Conservation (phyloP, 768 basidiomycete species). For the Trametes elegans region DNA sequence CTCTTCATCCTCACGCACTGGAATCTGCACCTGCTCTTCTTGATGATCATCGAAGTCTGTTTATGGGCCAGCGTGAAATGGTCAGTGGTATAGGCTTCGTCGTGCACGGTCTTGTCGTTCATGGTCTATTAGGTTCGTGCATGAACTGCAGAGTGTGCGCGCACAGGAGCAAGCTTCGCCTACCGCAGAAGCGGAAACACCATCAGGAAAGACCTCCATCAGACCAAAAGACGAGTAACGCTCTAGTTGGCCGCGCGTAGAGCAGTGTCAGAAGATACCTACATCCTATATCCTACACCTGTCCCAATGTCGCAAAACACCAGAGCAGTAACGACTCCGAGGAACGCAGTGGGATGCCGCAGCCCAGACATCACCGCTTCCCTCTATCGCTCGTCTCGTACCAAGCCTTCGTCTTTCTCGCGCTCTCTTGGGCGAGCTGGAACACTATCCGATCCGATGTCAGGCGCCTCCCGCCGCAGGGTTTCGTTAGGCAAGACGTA, state of each 20-base stretch:
- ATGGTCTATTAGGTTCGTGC: constrained; percentile 32
- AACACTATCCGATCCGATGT: constrained; percentile 58
- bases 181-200: background rate
- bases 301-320: background rate
- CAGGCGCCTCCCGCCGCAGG: background rate
- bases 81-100: constrained; percentile 36
- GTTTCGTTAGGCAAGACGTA: constrained; percentile 40
- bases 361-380: constrained; percentile 37
- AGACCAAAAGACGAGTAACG: constrained; percentile 12
- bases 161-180: background rate
- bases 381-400: constrained; percentile 69
- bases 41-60: constrained; percentile 63
- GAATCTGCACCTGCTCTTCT: constrained; percentile 63
- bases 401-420: constrained; percentile 77
- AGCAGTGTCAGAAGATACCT: background rate
- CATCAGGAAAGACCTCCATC: background rate
- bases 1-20: constrained; percentile 61
- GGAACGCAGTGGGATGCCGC: too few relatives aligned
- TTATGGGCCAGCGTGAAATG: constrained; percentile 84
- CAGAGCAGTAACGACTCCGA: too few relatives aligned
- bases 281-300: constrained; percentile 7
- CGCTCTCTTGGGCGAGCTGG: constrained; percentile 78
- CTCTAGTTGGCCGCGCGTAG: background rate
- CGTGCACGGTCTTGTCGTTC: constrained; percentile 8
- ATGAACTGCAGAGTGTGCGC: constrained; percentile 24